A percentile compares a stretch with the other conserved stretches of the same genome.
Evolutionary conservation across 1,139 yeast genomes (phyloP).

Genomic region (Pichia terricola): DNA sequence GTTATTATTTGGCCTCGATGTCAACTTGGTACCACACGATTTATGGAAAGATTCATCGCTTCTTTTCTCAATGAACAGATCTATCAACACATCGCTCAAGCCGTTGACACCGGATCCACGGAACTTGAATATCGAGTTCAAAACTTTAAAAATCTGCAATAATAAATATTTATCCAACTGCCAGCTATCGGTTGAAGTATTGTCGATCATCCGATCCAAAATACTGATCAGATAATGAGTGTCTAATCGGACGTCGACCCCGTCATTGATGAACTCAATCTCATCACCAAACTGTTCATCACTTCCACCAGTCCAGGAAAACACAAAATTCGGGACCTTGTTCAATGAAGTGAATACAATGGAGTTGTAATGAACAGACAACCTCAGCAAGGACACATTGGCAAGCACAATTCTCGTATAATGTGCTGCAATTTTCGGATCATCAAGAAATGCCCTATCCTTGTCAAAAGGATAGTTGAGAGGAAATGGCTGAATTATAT

Average conservation of each 20-base stretch:
- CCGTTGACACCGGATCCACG: slow-evolving; percentile 8
- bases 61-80: slow-evolving; percentile 10
- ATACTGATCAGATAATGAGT: slow-evolving; percentile 15
- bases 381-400: slow-evolving; percentile 11
- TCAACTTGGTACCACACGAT: slow-evolving; percentile 1
- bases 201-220: slow-evolving; percentile 16
- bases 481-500: slow-evolving; percentile 20
- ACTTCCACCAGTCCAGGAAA: slow-evolving; percentile 13
- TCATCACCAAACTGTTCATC: slow-evolving; percentile 8
- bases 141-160: slow-evolving; percentile 18
- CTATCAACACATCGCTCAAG: slow-evolving; percentile 10
- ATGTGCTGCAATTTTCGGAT: slow-evolving; percentile 9
- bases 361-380: slow-evolving; percentile 10
- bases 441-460: slow-evolving; percentile 13
- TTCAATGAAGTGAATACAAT: slow-evolving; percentile 1
- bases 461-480: slow-evolving; percentile 18
- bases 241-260: slow-evolving; percentile 16
- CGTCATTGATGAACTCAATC: not conserved
- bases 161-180: slow-evolving; percentile 15
- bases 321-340: slow-evolving; percentile 12
- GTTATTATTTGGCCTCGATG: not conserved
- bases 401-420: slow-evolving; percentile 11
- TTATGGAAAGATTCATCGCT: slow-evolving; percentile 7
- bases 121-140: slow-evolving; percentile 19
- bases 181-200: slow-evolving; percentile 17